phyloP scores from a whole-genome alignment of 495 filamentous ascomycete genomes.

The Podospora appendiculata region DNA sequence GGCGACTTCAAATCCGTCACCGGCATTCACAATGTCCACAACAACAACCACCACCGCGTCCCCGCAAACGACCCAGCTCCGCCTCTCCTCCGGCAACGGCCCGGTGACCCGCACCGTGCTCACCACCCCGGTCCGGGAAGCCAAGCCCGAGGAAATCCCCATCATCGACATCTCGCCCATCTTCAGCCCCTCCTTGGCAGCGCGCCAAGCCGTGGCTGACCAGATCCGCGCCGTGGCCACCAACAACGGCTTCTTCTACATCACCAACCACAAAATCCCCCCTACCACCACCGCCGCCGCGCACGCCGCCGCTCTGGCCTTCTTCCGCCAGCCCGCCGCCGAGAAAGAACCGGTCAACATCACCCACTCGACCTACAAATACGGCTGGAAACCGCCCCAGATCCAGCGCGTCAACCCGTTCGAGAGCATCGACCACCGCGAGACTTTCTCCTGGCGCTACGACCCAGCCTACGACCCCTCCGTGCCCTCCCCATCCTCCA shows the following conservation, averaged over 20 bases:
- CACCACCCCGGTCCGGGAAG: conserved; percentile 28
- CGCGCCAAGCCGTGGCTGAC: conserved; percentile 26
- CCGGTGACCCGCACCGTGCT: conserved; percentile 30
- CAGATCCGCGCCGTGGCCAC: conserved; percentile 35
- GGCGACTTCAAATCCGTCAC: too few species aligned
- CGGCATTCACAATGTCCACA: too few species aligned
- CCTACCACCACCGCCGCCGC: conserved; percentile 26
- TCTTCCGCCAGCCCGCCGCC: conserved; percentile 37
- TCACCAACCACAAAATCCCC: conserved; percentile 43
- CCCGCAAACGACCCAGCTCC: conserved; percentile 19
- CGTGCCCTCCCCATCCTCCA: conserved; percentile 20
- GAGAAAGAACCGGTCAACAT: conserved; percentile 29
- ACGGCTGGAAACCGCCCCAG: conserved; percentile 16
- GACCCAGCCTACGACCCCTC: conserved; percentile 37
- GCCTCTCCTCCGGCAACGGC: conserved; percentile 33
- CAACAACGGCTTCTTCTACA: conserved; percentile 42
- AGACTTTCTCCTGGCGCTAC: conserved; percentile 38
- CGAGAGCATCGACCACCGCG: conserved; percentile 29
- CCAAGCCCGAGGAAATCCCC: conserved; percentile 41
- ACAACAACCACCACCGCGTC: not conserved
- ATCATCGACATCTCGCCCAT: conserved; percentile 36
- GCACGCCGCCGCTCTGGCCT: conserved; percentile 22
- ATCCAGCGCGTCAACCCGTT: conserved; percentile 27
- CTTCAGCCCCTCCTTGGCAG: conserved; percentile 23
- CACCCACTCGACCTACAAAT: conserved; percentile 18